A percentile compares a stretch with the other conserved stretches of the same genome.
phyloP scores from a whole-genome alignment of 2,329 filamentous ascomycete species.

The Mariannaea sp. region DNA sequence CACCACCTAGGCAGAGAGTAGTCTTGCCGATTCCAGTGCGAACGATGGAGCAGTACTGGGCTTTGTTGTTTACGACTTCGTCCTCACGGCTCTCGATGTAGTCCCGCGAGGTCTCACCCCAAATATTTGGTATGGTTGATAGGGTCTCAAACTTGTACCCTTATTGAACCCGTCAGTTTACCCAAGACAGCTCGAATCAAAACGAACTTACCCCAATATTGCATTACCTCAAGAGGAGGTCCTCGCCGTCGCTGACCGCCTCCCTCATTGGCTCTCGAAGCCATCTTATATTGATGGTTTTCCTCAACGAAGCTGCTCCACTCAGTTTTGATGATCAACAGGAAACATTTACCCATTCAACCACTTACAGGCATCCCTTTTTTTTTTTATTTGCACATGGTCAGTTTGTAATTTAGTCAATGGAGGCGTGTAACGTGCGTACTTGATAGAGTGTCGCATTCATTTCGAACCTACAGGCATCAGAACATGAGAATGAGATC shows the following conservation, averaged over 20 bases:
- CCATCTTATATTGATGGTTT: slow-evolving; percentile 74
- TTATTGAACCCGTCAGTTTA: slow-evolving; percentile 40
- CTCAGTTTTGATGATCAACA: slow-evolving; percentile 6
- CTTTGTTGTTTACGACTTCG: slow-evolving; percentile 80
- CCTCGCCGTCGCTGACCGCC: slow-evolving; percentile 43
- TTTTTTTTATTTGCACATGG: slow-evolving; percentile 24
- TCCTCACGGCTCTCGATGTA: slow-evolving; percentile 78
- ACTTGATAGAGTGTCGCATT: slow-evolving; percentile 92
- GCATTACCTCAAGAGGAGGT: slow-evolving; percentile 77
- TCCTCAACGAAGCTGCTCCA: slow-evolving; percentile 86
- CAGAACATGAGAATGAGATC: slow-evolving; percentile 30
- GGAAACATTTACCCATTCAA: background rate
- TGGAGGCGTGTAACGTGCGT: slow-evolving; percentile 43
- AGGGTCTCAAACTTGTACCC: slow-evolving; percentile 97
- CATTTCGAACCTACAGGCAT: slow-evolving; percentile 78
- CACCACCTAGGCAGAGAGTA: slow-evolving; percentile 81
- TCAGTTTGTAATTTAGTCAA: slow-evolving; percentile 10
- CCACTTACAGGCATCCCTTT: slow-evolving; percentile 59
- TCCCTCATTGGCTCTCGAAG: slow-evolving; percentile 61
- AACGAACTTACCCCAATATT: slow-evolving; percentile 75
- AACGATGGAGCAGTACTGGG: slow-evolving; percentile 95
- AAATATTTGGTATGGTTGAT: slow-evolving; percentile 73
- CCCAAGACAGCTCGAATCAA: background rate
- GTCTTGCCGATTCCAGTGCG: slow-evolving; percentile 81
- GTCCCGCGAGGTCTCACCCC: slow-evolving; percentile 72